phyloP scores from a whole-genome alignment of 2,329 filamentous ascomycete species.

The Cordyceps fumosorosea region DNA sequence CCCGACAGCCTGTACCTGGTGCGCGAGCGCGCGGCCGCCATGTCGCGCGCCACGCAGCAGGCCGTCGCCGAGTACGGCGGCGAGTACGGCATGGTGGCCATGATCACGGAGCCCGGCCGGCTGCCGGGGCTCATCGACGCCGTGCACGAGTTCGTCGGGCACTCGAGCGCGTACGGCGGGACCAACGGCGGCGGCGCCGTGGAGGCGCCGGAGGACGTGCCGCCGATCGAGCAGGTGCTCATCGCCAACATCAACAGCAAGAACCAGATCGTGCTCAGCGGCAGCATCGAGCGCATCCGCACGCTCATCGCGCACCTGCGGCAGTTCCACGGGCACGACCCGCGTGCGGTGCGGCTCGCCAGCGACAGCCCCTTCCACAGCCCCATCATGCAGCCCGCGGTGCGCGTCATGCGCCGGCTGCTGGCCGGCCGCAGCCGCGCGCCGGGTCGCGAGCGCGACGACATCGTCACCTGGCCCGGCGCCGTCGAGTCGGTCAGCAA shows the following conservation, averaged over 20 bases:
- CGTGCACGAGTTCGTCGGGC: slow-evolving; percentile 72
- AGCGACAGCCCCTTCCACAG: slow-evolving; percentile 88
- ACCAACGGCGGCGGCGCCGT: slow-evolving; percentile 33
- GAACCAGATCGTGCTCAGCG: slow-evolving; percentile 92
- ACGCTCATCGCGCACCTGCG: slow-evolving; percentile 76
- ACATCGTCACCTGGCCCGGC: slow-evolving; percentile 70
- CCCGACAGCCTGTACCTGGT: slow-evolving; percentile 73
- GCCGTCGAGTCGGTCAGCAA: slow-evolving; percentile 77
- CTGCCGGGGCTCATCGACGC: slow-evolving; percentile 62
- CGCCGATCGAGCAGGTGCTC: slow-evolving; percentile 76
- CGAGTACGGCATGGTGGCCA: slow-evolving; percentile 89
- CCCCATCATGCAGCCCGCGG: slow-evolving; percentile 82
- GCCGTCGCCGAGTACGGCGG: slow-evolving; percentile 64
- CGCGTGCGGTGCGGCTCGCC: slow-evolving; percentile 77
- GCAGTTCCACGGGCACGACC: slow-evolving; percentile 87
- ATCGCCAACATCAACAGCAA: slow-evolving; percentile 94
- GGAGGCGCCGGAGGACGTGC: slow-evolving; percentile 44
- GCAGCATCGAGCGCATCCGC: slow-evolving; percentile 75
- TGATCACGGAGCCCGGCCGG: slow-evolving; percentile 80
- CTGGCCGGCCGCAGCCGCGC: slow-evolving; percentile 53
- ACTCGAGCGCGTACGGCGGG: slow-evolving; percentile 45
- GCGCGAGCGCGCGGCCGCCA: slow-evolving; percentile 69
- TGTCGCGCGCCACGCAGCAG: slow-evolving; percentile 67
- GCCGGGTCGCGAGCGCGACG: slow-evolving; percentile 46
- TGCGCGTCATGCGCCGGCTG: slow-evolving; percentile 63